phyloP scores from a whole-genome alignment of 352 stramenopile genomes.

The Globisporangium irregulare region DNA sequence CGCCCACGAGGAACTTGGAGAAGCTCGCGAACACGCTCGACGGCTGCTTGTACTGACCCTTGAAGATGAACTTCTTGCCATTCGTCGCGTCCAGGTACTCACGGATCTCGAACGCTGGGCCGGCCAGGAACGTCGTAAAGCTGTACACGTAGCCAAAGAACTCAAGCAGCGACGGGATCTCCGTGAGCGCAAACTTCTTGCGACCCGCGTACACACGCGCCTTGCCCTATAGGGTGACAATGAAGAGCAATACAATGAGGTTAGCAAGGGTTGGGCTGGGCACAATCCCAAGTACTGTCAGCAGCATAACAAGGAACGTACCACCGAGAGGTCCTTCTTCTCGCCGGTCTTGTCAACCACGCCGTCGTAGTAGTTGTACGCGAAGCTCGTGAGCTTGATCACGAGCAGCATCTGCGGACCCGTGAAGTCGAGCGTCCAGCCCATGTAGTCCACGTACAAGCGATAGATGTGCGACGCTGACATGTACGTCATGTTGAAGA shows the following conservation, averaged over 20 bases:
- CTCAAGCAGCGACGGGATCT: constrained; percentile 90
- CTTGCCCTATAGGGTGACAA: constrained; percentile 1
- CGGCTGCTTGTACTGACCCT: constrained; percentile 43
- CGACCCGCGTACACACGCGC: constrained; percentile 32
- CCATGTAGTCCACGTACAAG: constrained; percentile 95
- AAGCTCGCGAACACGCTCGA: constrained; percentile 72
- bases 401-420: constrained; percentile 92
- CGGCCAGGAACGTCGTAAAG: constrained; percentile 94
- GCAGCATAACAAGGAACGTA: background rate
- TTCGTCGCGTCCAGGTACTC: constrained; percentile 87
- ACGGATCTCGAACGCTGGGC: constrained; percentile 94
- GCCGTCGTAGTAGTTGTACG: constrained; percentile 97
- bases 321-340: constrained; percentile 24
- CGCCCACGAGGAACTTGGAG: constrained; percentile 72
- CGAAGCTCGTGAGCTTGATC: constrained; percentile 97
- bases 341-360: constrained; percentile 56
- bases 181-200: constrained; percentile 63
- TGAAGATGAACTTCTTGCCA: constrained; percentile 52
- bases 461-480: constrained; percentile 92
- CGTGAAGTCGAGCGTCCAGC: constrained; percentile 86
- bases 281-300: background rate
- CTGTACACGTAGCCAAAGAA: constrained; percentile 97
- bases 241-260: background rate
- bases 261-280: background rate
- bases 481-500: constrained; percentile 95